Evolutionary conservation across 306 rosid species (phyloP), one percentile per base, ranked within the genome.

Genomic region (Abrus pulchellus): DNA sequence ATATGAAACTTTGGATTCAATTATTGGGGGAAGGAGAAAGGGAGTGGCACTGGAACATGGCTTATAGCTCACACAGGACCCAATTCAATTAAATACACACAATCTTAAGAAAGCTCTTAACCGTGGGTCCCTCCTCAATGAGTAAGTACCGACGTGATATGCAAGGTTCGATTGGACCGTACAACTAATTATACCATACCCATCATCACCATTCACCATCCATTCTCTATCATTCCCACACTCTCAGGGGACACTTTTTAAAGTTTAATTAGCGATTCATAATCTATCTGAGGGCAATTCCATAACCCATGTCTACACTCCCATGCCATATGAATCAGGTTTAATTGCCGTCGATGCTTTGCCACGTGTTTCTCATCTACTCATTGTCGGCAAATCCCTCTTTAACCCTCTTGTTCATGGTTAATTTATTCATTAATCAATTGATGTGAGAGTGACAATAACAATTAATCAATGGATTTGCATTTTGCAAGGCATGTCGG

Each of bases 351-450:
- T 80, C 47, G 59, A 67, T 70, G 20, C 45, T 68, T 74, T 68
- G 33, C 40, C 80, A 63, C 67, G 68, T 36, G 33, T 74, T 77
- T 11, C 52, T 5, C 10, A 2, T 12, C 82, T 72, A 84, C 76
- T 72, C 65, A 29, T 52, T 65, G 90, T 84, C 90, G 90, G 88
- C 86, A 71, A 55, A 79, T 44, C 90, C 86, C 75, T 82, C 80
- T 70, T 78, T 82, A 80, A 73, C 69, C 86, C 69, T 13, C 10
- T 49, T 9, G 5, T 63, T 59, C 29, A 50, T 28, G 2, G 43
- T 74, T 75, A 68, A 69, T 68, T 45, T n/a, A 27, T 27, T 65
- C 56, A 0, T 11, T 45, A 76, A 67, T 45, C 38, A 45, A 75
- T 14, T 85, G 61, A 52, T 59, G 63, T 33, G 53, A 69, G 67